These are phyloP conservation scores for Tetrapyrgos nigripes DNA, from an alignment of 1,284 basidiomycete species.

Conservation along the genomic window DNA sequence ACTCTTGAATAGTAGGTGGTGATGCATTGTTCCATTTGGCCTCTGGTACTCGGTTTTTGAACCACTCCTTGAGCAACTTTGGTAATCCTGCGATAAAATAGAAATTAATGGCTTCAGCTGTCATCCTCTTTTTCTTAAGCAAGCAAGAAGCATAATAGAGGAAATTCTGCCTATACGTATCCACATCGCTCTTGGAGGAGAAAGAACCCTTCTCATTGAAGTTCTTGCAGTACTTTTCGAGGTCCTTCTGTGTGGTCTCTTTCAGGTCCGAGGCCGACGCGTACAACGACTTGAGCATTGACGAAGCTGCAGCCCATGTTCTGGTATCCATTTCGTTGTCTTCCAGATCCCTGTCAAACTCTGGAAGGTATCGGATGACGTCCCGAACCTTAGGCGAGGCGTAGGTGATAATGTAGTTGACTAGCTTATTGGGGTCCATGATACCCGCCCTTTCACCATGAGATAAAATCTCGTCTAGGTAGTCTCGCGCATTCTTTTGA, in stretches of 20 bases:
- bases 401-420: neutral
- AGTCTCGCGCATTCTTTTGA: neutral
- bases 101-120: neutral
- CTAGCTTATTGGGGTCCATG: neutral
- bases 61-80: constrained; percentile 1
- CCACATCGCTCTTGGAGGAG: neutral
- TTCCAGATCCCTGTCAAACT: too few species aligned
- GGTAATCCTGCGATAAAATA: constrained; percentile 3
- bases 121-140: neutral
- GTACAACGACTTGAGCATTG: neutral
- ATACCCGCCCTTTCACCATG: too few species aligned
- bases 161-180: neutral
- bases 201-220: neutral
- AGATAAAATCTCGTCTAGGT: neutral
- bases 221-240: neutral
- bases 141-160: neutral
- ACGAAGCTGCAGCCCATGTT: neutral
- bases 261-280: neutral
- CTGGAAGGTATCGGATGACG: neutral
- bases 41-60: neutral
- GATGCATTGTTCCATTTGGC: neutral
- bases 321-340: neutral
- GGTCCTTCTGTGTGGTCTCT: constrained; percentile 3
- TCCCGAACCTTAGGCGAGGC: neutral
- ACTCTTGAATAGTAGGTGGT: neutral